Evolutionary conservation across 495 filamentous ascomycete species (phyloP).

Genomic region (Trichoderma reesei): DNA sequence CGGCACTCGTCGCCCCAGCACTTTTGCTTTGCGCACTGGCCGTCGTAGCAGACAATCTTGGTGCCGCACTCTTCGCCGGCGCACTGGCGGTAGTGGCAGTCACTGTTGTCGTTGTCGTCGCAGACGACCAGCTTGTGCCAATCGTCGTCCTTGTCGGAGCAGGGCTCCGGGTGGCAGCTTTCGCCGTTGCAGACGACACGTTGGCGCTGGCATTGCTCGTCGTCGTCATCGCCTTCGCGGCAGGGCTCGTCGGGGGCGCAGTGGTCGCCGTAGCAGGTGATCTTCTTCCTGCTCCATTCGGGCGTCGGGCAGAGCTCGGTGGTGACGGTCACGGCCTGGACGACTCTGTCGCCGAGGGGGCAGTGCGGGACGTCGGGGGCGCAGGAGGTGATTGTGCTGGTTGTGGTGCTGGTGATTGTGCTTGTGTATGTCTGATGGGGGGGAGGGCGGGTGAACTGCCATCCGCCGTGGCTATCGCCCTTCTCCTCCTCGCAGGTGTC

Average conservation of each 20-base stretch:
- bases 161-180: background rate
- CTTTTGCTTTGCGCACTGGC: background rate
- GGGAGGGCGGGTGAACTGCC: background rate
- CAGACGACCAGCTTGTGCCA: background rate
- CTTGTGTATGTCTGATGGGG: background rate
- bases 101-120: background rate
- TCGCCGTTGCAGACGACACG: conserved; percentile 5
- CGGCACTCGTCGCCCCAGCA: conserved; percentile 3
- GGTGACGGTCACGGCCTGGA: background rate
- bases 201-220: background rate
- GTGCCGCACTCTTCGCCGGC: background rate
- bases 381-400: conserved; percentile 1
- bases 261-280: conserved; percentile 7
- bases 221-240: background rate
- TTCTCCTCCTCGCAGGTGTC: background rate
- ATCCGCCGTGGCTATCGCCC: background rate
- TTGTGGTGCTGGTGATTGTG: background rate
- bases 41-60: conserved; percentile 3
- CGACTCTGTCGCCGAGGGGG: background rate
- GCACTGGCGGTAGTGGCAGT: background rate
- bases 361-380: background rate
- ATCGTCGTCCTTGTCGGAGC: background rate
- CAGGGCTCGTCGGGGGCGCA: conserved; percentile 6
- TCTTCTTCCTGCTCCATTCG: background rate
- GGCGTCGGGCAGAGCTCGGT: background rate